Evolutionary conservation across 441 rosid species (phyloP), one percentile per base, ranked within the genome.

Genomic region (Biscutella laevigata): DNA sequence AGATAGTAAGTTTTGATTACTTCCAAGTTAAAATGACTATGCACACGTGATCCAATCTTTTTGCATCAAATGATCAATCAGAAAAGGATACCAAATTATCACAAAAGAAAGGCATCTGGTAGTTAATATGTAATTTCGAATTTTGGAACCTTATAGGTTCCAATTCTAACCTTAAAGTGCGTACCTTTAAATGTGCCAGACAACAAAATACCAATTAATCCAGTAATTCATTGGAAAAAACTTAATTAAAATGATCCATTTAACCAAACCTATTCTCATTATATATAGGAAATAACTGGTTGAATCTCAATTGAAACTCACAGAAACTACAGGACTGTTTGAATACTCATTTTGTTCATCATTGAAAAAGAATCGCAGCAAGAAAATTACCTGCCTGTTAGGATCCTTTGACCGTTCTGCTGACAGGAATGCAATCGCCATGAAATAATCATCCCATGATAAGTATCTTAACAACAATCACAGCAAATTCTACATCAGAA

Each of bases 361-460:
- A n/a, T n/a, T n/a, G n/a, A n/a, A n/a, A n/a, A n/a, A n/a, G n/a
- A n/a, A 43, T 5, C 1, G 0, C 14, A 27, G 53, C 6, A 43
- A 28, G 4, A 45, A 66, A 34, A 21, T 22, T 42, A 90, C 98
- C 95, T 91, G 96, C 77, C 96, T 84, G 77, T 91, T 83, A 12
- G 96, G 95, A 73, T 91, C 98, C 70, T 91, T 91, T 57, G 98
- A 91, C 56, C 98, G 62, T 62, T 91, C 77, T 4, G 96, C 95
- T 4, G 96, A 83, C 13, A 87, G 54, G 61, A 91, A 84, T 5
- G 95, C 98, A 64, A 87, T 74, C 36, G 98, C 82, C 98, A 91
- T 91, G 62, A 91, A 91, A 63, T 91, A 91, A 78, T 91, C 98
- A 64, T 91, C 98, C 96, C 98, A 87, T 9, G 90, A 78, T 69